Base-by-base conservation (phyloP, 2,329 filamentous ascomycete genomes). In the Aspergillus novoparasiticus region DNA sequence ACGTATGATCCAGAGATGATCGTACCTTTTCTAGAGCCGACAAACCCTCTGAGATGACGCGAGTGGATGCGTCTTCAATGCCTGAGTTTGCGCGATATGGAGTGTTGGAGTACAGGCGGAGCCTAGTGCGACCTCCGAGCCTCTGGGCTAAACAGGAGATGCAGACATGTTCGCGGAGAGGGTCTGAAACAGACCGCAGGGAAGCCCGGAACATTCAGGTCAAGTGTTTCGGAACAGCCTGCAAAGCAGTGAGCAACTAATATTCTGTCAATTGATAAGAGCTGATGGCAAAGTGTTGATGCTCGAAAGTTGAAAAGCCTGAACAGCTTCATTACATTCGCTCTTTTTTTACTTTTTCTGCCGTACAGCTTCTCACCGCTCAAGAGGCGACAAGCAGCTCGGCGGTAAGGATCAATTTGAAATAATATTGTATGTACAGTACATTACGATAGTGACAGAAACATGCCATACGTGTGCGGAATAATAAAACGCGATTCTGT, bases 171-270 rank as follows among this genome's bases (percentile, higher is more conserved):
- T 70, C 67, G 66, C 74, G 71, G 30, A 71, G 45, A 64, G 75
- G 74, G 69, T 73, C 73, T 74, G 72, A 68, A 62, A 73, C 69
- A 73, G 75, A 75, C 72, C 76, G 73, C 61, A 78, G 62, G 48
- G 75, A 76, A 59, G 69, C 68, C 63, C 74, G 75, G 67, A 79
- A 74, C 78, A 80, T 80, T 61, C 74, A 71, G 69, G 56, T 64
- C 59, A 60, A 61, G 28, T 45, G 50, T 36, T 23, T 45, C 23
- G 26, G 6, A 46, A 32, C 48, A 19, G 45, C 21, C 32, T 55
- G 36, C 21, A 23, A 36, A 41, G 59, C 16, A 34, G 32, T 14
- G 21, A 46, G 48, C n/a, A 23, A 23, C 10, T 34, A 16, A 39
- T 54, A 50, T 11, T 41, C 39, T 59, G 23, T 48, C 57, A 61